Evolutionary conservation across 306 rosid genomes (phyloP), one percentile per base, ranked within the genome.

Genomic region (Spatholobus suberectus): DNA sequence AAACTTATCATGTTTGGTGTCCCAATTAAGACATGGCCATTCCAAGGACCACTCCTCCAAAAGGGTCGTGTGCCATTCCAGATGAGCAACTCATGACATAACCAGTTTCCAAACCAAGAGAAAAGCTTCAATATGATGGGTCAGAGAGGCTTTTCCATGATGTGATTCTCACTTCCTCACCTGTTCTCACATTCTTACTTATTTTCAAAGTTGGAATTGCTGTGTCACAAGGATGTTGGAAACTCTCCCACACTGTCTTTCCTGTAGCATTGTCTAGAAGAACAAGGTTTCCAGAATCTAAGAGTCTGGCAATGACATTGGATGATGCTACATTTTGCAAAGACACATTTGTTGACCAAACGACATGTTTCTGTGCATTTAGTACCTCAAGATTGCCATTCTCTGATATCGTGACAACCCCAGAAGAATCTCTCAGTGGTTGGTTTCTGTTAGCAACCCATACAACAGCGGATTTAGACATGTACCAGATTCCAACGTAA

Each of bases 131-230:
- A 59, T 59, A 59, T 13, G 67, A 59, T 24, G 67, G 67, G 8
- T 59, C 67, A 24, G 67, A 59, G 67, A 29, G 34, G n/a, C 67
- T 59, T 26, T 59, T 59, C 67, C 67, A 59, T 59, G 67, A 59
- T 17, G 67, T 26, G 37, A 59, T 24, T 26, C 67, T 59, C 67
- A 59, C 35, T 59, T 59, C 67, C 67, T 59, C 67, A 24, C 67
- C 67, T 59, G 67, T 59, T 59, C 37, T 59, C 4, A 59, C 67
- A 59, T 59, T 59, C 27, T 59, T 59, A 59, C 67, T 59, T 11
- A 59, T 4, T 12, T 59, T 59, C 37, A 59, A 11, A 11, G 67
- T 24, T 59, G 37, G 67, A 59, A 24, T 59, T 59, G 67, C 67
- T 59, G 18, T 59, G 18, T 59, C 14, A 59, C 67, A 24, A 24